Conservation (phyloP, 2,329 filamentous ascomycete species). For the Cladophialophora psammophila region DNA sequence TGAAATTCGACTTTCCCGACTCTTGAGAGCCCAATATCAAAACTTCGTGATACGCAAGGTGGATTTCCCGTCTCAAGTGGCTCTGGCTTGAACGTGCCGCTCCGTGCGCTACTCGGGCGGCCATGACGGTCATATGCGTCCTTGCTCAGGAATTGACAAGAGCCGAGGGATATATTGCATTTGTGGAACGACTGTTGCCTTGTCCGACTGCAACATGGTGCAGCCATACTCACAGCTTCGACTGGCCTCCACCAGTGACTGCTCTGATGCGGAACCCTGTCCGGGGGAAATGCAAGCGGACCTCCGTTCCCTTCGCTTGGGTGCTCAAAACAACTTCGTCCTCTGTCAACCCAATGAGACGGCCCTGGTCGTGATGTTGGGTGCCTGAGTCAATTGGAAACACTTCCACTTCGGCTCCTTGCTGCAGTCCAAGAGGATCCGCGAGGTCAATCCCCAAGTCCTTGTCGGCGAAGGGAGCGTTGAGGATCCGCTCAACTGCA, state of each 20-base stretch:
- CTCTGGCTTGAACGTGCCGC: constrained; percentile 1
- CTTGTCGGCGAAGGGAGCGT: constrained; percentile 56
- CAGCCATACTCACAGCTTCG: constrained; percentile 29
- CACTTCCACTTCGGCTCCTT: constrained; percentile 64
- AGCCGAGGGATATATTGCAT: constrained; percentile 5
- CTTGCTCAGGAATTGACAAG: not conserved
- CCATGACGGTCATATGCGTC: constrained; percentile 1
- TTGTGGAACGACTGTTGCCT: constrained; percentile 8
- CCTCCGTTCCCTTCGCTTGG: constrained; percentile 49
- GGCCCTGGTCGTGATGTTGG: constrained; percentile 65
- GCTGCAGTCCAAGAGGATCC: constrained; percentile 63
- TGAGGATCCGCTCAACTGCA: constrained; percentile 58
- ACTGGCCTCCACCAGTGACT: constrained; percentile 20
- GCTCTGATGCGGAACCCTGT: constrained; percentile 46
- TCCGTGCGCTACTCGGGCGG: not conserved
- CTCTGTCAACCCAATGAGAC: constrained; percentile 59
- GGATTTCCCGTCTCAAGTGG: not conserved
- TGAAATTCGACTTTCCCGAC: not conserved
- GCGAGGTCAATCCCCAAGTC: constrained; percentile 54
- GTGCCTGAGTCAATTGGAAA: constrained; percentile 70
- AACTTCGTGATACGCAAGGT: not conserved
- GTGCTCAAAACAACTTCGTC: constrained; percentile 67
- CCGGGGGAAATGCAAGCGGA: constrained; percentile 68
- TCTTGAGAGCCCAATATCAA: constrained; percentile 6
- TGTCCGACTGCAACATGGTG: not conserved